These are phyloP conservation scores for Exophiala dermatitidis DNA, from an alignment of 2,329 filamentous ascomycete genomes.

Conservation along the genomic window DNA sequence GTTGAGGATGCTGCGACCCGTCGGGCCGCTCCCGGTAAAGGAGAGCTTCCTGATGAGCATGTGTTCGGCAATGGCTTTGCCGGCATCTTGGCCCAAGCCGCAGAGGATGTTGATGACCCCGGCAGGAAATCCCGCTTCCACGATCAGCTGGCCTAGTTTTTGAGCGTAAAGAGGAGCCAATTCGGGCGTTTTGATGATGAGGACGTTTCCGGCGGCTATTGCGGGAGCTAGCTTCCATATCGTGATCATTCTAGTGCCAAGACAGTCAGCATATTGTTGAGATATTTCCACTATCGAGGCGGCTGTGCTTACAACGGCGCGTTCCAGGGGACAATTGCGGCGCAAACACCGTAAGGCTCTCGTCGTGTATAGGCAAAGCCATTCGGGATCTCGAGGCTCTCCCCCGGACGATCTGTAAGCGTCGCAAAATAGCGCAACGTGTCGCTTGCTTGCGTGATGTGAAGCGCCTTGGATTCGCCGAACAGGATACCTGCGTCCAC, in stretches of 20 bases:
- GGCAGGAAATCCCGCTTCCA: conserved; percentile 50
- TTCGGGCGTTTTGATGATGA: conserved; percentile 52
- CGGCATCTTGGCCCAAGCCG: conserved; percentile 50
- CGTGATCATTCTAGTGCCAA: too few species aligned
- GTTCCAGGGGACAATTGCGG: conserved; percentile 55
- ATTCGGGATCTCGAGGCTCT: too few species aligned
- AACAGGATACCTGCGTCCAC: conserved; percentile 51
- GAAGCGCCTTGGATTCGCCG: too few species aligned
- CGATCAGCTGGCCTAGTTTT: conserved; percentile 51
- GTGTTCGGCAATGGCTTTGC: conserved; percentile 51
- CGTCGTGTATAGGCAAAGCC: too few species aligned
- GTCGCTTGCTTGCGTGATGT: too few species aligned
- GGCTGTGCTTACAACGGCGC: conserved; percentile 29
- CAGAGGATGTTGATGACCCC: conserved; percentile 55
- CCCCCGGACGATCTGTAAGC: too few species aligned
- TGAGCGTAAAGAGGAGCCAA: conserved; percentile 47
- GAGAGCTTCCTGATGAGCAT: conserved; percentile 54
- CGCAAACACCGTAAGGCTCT: conserved; percentile 36
- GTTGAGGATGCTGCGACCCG: conserved; percentile 54
- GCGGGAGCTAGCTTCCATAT: conserved; percentile 42
- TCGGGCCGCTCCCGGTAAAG: conserved; percentile 55
- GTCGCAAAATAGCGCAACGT: too few species aligned
- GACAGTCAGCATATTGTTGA: too few species aligned
- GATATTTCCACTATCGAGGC: too few species aligned
- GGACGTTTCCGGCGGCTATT: conserved; percentile 45